These are phyloP conservation scores for Exobasidium rhododendri DNA, from an alignment of 1,284 basidiomycete genomes.

Conservation along the genomic window DNA sequence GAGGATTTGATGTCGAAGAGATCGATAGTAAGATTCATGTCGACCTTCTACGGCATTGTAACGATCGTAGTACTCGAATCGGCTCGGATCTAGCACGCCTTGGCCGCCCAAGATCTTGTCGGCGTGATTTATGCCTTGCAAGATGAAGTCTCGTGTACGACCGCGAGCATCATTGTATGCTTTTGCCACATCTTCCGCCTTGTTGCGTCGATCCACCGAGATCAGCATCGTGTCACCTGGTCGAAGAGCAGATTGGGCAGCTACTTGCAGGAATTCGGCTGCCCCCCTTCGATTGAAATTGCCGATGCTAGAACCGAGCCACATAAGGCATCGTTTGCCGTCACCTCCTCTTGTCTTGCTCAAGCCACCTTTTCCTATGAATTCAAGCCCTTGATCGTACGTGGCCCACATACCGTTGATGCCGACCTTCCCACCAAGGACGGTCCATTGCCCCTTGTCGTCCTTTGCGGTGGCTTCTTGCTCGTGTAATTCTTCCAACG, in stretches of 20 bases:
- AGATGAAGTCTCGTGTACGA: constrained; percentile 76
- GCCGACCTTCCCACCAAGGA: constrained; percentile 42
- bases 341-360: constrained; percentile 18
- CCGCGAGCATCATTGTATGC: constrained; percentile 63
- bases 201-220: constrained; percentile 80
- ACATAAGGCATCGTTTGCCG: constrained; percentile 62
- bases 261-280: constrained; percentile 69
- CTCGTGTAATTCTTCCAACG: constrained; percentile 66
- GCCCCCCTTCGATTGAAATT: constrained; percentile 76
- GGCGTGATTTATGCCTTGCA: constrained; percentile 75
- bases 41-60: constrained; percentile 73
- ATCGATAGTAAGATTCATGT: constrained; percentile 82
- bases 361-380: constrained; percentile 58
- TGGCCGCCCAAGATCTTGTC: constrained; percentile 56
- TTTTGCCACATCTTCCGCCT: constrained; percentile 65
- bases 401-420: constrained; percentile 76
- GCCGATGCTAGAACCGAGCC: constrained; percentile 90
- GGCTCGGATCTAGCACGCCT: constrained; percentile 61
- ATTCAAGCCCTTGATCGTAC: constrained; percentile 69
- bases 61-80: constrained; percentile 78
- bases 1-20: constrained; percentile 67
- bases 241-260: constrained; percentile 65
- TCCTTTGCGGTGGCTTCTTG: constrained; percentile 58
- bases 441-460: constrained; percentile 57
- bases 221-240: constrained; percentile 64